These are phyloP conservation scores for Yamadazyma songkhlaensis DNA, from an alignment of 1,139 yeast genomes.

Conservation along the genomic window DNA sequence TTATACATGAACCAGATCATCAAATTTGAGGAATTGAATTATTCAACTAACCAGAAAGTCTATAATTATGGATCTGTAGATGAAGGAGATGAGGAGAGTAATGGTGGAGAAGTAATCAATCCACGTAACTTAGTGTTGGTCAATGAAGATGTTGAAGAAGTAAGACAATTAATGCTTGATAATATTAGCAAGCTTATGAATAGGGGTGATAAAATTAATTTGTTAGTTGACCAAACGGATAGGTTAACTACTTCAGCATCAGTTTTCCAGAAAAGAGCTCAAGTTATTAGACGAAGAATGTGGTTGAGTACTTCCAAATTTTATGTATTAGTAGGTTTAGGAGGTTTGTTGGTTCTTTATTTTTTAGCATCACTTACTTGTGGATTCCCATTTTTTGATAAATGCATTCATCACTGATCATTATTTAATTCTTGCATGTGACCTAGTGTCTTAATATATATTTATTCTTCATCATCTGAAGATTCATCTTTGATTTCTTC, in stretches of 20 bases:
- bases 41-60: conserved; percentile 32
- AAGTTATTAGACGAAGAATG: conserved; percentile 60
- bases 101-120: conserved; percentile 22
- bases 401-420: conserved; percentile 17
- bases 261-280: conserved; percentile 72
- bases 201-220: conserved; percentile 76
- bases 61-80: conserved; percentile 35
- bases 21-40: conserved; percentile 46
- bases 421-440: too few species aligned
- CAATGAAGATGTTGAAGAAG: conserved; percentile 51
- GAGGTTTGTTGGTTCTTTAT: conserved; percentile 33
- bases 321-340: conserved; percentile 25
- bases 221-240: conserved; percentile 79
- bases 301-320: conserved; percentile 61
- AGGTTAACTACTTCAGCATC: conserved; percentile 65
- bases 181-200: conserved; percentile 67
- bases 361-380: conserved; percentile 47
- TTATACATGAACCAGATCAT: conserved; percentile 52
- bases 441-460: conserved; percentile 5
- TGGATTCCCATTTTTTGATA: conserved; percentile 45
- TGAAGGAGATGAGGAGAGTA: conserved; percentile 17
- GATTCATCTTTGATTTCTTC: conserved; percentile 12
- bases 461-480: conserved; percentile 12
- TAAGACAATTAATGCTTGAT: conserved; percentile 62
- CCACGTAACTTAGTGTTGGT: conserved; percentile 43